Conservation (phyloP, 1,284 basidiomycete genomes). For the Schizopora paradoxa region DNA sequence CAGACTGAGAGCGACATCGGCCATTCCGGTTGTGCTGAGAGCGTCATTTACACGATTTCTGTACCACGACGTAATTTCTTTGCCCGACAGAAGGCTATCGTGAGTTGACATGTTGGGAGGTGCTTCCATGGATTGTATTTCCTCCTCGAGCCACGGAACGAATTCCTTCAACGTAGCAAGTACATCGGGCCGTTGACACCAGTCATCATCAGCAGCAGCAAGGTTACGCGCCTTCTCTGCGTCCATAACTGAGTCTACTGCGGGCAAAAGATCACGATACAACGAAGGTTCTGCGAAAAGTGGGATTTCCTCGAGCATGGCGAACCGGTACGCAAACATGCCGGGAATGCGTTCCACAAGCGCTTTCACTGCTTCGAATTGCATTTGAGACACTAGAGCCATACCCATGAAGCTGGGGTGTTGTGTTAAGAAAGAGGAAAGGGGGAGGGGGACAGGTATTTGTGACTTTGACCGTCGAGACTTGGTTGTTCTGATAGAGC, state of each 20-base stretch:
- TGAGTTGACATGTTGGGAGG: constrained; percentile 7
- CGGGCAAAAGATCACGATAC: constrained; percentile 61
- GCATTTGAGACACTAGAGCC: constrained; percentile 57
- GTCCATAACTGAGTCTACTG: constrained; percentile 42
- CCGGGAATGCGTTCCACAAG: constrained; percentile 53
- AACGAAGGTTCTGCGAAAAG: constrained; percentile 61
- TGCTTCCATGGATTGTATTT: no score
- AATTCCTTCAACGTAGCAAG: constrained; percentile 32
- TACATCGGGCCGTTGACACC: no score
- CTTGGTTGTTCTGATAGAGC: constrained; percentile 12
- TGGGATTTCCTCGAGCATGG: constrained; percentile 69
- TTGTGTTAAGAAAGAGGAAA: constrained; percentile 59
- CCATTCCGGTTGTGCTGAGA: constrained; percentile 63
- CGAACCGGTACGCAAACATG: constrained; percentile 68
- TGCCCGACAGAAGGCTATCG: constrained; percentile 14
- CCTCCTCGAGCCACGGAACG: constrained; percentile 13
- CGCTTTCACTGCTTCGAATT: constrained; percentile 51
- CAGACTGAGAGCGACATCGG: constrained; percentile 73
- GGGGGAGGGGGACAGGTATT: constrained; percentile 37
- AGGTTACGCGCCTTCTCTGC: constrained; percentile 49
- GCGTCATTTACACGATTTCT: constrained; percentile 54
- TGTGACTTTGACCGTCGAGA: constrained; percentile 12
- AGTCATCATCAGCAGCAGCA: constrained; percentile 40
- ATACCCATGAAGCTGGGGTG: constrained; percentile 57
- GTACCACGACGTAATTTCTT: constrained; percentile 72